Percentiles rank a stretch among this genome's conserved stretches.
phyloP scores from a whole-genome alignment of 192 early-diverging fungal genomes.

The Rhizophagus clarus region DNA sequence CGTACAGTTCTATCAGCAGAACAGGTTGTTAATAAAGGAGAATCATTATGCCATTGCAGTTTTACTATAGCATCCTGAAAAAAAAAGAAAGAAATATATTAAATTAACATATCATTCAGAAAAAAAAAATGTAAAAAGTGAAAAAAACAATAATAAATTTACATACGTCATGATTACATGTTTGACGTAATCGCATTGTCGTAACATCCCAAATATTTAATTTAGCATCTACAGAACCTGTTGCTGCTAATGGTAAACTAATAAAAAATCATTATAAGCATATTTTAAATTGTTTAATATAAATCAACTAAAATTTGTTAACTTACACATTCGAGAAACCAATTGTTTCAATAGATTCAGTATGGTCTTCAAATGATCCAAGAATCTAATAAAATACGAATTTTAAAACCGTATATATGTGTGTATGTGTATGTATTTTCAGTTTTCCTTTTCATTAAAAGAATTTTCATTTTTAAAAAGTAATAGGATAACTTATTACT shows the following conservation, averaged over 20 bases:
- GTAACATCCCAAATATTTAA: conserved; percentile 93
- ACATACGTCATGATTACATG: conserved; percentile 73
- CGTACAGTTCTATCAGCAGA: conserved; percentile 76
- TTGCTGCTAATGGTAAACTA: conserved; percentile 71
- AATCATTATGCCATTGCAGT: conserved; percentile 68
- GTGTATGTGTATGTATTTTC: no score
- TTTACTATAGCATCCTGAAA: conserved; percentile 79
- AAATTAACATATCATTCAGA: not conserved
- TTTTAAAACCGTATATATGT: no score
- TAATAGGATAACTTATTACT: conserved; percentile 19
- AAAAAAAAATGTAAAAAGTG: not conserved
- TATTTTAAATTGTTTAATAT: not conserved
- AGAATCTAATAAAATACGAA: conserved; percentile 58
- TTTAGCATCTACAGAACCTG: conserved; percentile 85
- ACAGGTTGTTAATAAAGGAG: conserved; percentile 70
- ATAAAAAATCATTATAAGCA: no score
- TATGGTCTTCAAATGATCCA: conserved; percentile 78
- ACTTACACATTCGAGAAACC: conserved; percentile 69
- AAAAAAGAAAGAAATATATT: not conserved
- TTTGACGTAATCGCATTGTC: conserved; percentile 78
- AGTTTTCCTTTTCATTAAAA: no score
- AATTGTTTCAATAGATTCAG: conserved; percentile 86
- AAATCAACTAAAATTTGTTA: no score
- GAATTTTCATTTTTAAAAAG: not conserved
- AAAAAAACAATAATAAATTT: not conserved